phyloP scores from a whole-genome alignment of 768 basidiomycete species.

The Rickenella mellea region DNA sequence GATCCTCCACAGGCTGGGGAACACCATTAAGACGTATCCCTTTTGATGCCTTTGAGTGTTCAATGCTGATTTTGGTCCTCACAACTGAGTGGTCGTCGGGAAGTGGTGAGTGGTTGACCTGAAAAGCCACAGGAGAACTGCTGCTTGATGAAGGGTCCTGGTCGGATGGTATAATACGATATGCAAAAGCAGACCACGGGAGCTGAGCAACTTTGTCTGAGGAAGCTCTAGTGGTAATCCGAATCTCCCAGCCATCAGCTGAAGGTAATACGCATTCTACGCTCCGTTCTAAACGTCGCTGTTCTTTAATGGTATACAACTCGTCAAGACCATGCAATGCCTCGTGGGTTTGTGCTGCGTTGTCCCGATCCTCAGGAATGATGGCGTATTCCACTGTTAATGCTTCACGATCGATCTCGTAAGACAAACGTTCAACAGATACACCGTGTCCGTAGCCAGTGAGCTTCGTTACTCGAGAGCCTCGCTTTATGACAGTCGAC shows the following conservation, averaged over 20 bases:
- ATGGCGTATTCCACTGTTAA: conserved; percentile 79
- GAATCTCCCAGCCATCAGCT: conserved; percentile 80
- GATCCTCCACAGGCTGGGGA: conserved; percentile 52
- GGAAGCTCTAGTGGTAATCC: conserved; percentile 64
- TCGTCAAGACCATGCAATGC: conserved; percentile 46
- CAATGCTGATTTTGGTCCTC: conserved; percentile 72
- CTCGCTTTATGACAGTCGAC: conserved; percentile 72
- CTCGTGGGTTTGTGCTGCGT: conserved; percentile 4
- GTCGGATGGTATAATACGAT: conserved; percentile 37
- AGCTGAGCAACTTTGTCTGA: conserved; percentile 61
- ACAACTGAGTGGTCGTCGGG: conserved; percentile 69
- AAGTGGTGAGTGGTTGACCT: conserved; percentile 63
- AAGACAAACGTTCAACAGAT: conserved; percentile 67
- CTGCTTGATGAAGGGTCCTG: conserved; percentile 29
- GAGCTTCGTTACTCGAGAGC: conserved; percentile 64
- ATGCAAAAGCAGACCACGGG: conserved; percentile 63
- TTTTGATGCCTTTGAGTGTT: conserved; percentile 66
- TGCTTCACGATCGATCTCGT: conserved; percentile 76
- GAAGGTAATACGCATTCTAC: conserved; percentile 76
- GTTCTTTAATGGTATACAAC: conserved; percentile 54
- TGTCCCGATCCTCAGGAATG: conserved; percentile 51
- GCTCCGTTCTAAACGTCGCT: conserved; percentile 59
- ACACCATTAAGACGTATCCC: conserved; percentile 84
- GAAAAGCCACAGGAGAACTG: conserved; percentile 37
- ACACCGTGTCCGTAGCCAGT: conserved; percentile 76